Evolutionary conservation across 202 grass and related monocot genomes (phyloP).

Genomic region (Digitaria exilis): DNA sequence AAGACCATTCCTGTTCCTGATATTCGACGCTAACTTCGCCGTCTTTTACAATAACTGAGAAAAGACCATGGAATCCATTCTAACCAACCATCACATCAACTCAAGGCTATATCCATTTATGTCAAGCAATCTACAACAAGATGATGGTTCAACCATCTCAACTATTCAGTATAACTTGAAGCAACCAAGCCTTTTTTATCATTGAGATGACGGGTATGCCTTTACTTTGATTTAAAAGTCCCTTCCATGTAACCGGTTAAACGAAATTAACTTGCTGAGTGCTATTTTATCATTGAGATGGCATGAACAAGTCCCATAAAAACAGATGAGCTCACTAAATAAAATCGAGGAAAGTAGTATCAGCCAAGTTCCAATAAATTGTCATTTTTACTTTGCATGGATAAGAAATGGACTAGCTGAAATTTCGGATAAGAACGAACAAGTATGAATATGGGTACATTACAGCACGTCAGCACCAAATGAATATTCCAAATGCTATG

Average conservation of each 20-base stretch:
- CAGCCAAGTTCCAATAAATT: neutral
- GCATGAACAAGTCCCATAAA: neutral
- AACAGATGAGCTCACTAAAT: neutral
- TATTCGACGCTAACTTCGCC: constrained; percentile 48
- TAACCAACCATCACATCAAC: constrained; percentile 43
- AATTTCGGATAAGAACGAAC: constrained; percentile 57
- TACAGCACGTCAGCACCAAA: constrained; percentile 16
- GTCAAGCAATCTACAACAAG: constrained; percentile 1
- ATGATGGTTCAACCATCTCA: constrained; percentile 9
- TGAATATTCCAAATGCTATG: constrained; percentile 54
- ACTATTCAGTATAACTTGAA: constrained; percentile 12
- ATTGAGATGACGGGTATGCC: neutral
- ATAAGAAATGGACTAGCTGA: constrained; percentile 15
- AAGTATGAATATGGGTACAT: constrained; percentile 33
- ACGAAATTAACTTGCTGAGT: neutral
- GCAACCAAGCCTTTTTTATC: neutral
- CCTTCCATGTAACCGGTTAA: neutral
- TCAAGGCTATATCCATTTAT: constrained; percentile 43
- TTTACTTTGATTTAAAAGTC: neutral
- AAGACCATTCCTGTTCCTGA: constrained; percentile 44
- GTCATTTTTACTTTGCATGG: constrained; percentile 1
- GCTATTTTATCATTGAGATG: constrained; percentile 14
- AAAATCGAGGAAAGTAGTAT: neutral
- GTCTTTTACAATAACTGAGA: constrained; percentile 60
- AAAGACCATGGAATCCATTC: constrained; percentile 46